Evolutionary conservation across 345 rosid genomes (phyloP), one percentile per base, ranked within the genome.

Genomic region (Lepidium aucheri): DNA sequence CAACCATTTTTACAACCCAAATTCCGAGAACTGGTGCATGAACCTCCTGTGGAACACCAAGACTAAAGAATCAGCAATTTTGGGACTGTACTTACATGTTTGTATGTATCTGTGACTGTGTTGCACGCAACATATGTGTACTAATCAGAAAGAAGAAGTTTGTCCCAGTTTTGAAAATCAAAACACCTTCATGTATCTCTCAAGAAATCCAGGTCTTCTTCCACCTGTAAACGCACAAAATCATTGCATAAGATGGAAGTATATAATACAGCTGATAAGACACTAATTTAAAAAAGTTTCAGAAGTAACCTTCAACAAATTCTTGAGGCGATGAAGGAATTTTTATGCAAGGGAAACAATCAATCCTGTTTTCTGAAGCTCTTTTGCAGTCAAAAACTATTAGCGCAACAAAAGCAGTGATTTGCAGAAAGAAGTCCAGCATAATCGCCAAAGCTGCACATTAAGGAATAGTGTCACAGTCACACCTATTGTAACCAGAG

Each of bases 381-480:
- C 98, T 81, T 83, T 82, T 67, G 75, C 82, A 85, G 84, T 93
- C 98, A 55, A 84, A 88, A 68, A 83, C 90, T 68, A 90, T 90
- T 78, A 94, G 77, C 30, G 99, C 95, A 65, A 94, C 99, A 79
- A 94, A 94, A 56, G 97, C 97, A 53, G 99, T 90, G 73, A 94
- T 87, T 81, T 94, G 97, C 72, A 94, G 86, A 70, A 94, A 85
- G 75, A 93, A 93, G 82, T 93, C 96, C 86, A 93, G 71, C 69
- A 88, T 72, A 75, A 93, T 87, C 32, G 99, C 99, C 78, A 93
- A 66, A 34, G 99, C 99, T 93, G 90, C 82, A 81, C 50, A 60
- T 34, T 20, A 17, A 28, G 20, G 55, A 76, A 62, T 13, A 70
- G 45, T 59, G 57, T 63, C 66, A 75, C 38, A 55, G 64, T 45